Percentiles rank a stretch among this genome's conserved stretches.
These are phyloP conservation scores for Rhynchosporium agropyri DNA, from an alignment of 2,329 filamentous ascomycete genomes.

Conservation along the genomic window DNA sequence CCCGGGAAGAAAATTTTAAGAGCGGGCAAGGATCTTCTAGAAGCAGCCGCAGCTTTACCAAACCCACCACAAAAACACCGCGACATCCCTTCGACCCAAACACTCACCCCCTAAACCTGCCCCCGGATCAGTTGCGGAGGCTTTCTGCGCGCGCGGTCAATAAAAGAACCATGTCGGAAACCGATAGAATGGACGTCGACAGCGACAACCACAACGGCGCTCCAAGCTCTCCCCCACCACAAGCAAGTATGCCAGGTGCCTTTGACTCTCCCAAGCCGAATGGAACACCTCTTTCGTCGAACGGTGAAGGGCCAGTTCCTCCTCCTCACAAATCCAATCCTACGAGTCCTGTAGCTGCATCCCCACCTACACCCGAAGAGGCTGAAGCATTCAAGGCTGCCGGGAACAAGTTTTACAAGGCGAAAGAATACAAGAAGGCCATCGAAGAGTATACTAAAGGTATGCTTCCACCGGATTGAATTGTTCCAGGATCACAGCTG, in stretches of 20 bases:
- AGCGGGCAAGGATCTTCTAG: constrained; percentile 38
- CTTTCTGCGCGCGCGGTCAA: constrained; percentile 65
- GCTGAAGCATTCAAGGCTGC: constrained; percentile 90
- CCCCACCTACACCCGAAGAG: constrained; percentile 58
- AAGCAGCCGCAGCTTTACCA: constrained; percentile 38
- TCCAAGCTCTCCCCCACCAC: constrained; percentile 56
- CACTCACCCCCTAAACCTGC: constrained; percentile 86
- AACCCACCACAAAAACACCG: constrained; percentile 35
- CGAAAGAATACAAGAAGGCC: constrained; percentile 83
- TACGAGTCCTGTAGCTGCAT: constrained; percentile 57
- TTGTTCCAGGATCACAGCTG: constrained; percentile 8
- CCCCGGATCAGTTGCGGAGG: constrained; percentile 83
- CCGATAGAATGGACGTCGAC: constrained; percentile 75
- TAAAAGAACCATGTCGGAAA: constrained; percentile 49
- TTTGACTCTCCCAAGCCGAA: constrained; percentile 52
- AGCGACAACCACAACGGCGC: constrained; percentile 56
- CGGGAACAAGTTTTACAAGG: constrained; percentile 97
- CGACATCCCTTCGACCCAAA: constrained; percentile 61
- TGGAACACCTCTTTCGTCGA: constrained; percentile 44
- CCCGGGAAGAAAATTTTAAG: constrained; percentile 38
- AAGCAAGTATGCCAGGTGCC: constrained; percentile 46
- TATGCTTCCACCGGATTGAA: constrained; percentile 45
- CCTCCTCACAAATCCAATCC: constrained; percentile 72
- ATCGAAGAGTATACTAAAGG: constrained; percentile 96
- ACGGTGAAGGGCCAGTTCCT: constrained; percentile 60